Base-by-base conservation (phyloP, 768 basidiomycete species). In the Chiua virens region DNA sequence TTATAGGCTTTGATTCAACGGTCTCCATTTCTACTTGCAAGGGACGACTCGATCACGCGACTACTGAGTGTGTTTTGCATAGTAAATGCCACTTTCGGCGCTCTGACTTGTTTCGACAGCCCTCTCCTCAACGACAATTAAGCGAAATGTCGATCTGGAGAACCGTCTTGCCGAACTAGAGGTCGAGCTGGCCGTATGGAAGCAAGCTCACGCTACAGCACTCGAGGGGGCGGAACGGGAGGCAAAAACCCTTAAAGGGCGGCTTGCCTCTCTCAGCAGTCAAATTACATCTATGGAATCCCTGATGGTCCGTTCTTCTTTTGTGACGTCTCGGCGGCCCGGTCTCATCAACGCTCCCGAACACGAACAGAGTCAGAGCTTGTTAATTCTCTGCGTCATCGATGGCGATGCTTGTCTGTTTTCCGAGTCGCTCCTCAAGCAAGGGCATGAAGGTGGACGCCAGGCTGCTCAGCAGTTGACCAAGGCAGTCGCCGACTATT, bases 371-470 rank as follows among this genome's bases (percentile, higher is more conserved):
- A 79, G 75, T 57, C 81, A 83, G 68, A 77, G 79, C 56, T 79
- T 86, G 38, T 78, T 89, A 59, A 83, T 90, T 52, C 76, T 88
- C 57, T 87, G 87, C 61, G 79, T 86, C 56, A 76, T 91, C 60
- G 85, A 90, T 58, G 88, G 86, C 35, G 82, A 89, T 64, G 79
- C 80, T 42, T 81, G 81, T 55, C 70, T 88, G 57, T 90, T 91
- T 72, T 73, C 74, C 49, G 76, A 74, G 42, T 71, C 80, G 18
- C 75, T 86, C 51, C 69, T 91, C 36, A 64, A 62, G 27, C 82
- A 84, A 65, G 88, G 87, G 8, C 79, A 80, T 42, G 75, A 79
- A 47, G 88, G 88, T 10, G 88, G 88, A 25, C 69, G 72, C 17
- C 75, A 77, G 49, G 74, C 77, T 39, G 83, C 85, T 25, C 82